Evolutionary conservation across 768 basidiomycete genomes (phyloP).

Genomic region (Russula olivacea): DNA sequence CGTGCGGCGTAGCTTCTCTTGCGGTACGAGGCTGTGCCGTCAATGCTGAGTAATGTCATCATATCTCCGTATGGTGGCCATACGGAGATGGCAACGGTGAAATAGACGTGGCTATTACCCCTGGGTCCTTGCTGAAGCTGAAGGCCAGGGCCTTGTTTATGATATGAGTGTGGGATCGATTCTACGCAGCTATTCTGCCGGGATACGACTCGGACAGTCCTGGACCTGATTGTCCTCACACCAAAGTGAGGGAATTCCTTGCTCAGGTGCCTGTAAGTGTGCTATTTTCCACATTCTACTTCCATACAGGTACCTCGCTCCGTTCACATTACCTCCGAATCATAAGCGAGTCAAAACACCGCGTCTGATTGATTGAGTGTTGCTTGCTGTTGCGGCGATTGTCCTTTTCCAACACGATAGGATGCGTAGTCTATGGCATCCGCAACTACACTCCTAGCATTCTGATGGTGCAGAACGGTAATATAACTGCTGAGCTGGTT

Average conservation of each 20-base stretch:
- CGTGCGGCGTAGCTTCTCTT: no score
- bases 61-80: background rate
- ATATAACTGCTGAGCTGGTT: no score
- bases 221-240: slow-evolving; percentile 3
- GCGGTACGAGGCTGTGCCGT: no score
- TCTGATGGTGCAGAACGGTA: background rate
- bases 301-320: no score
- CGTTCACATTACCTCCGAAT: no score
- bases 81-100: background rate
- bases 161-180: slow-evolving; percentile 12
- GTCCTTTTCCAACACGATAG: background rate
- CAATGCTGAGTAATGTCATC: no score
- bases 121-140: background rate
- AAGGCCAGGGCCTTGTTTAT: slow-evolving; percentile 3
- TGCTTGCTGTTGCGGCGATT: background rate
- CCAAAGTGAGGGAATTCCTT: slow-evolving; percentile 19
- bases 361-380: no score
- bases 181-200: slow-evolving; percentile 10
- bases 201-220: slow-evolving; percentile 10
- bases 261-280: background rate
- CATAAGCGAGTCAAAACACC: no score
- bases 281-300: no score
- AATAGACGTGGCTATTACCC: background rate
- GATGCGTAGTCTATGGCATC: slow-evolving; percentile 3
- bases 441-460: background rate